Evolutionary conservation across 345 rosid species (phyloP).

Genomic region (Eutrema yunnanense): DNA sequence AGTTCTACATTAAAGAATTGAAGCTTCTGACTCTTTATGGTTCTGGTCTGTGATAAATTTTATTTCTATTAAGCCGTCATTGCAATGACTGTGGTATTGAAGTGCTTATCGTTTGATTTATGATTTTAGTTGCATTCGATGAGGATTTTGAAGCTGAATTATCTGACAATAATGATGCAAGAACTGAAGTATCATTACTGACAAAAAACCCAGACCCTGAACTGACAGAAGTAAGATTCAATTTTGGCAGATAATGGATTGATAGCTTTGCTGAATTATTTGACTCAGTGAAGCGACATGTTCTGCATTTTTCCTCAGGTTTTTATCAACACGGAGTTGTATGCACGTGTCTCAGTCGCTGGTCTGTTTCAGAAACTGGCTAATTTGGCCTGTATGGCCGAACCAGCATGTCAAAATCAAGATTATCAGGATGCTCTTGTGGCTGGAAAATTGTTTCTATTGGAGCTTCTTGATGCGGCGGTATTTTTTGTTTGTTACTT

Average conservation of each 20-base stretch:
- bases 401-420: conserved; percentile 40
- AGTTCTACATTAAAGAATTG: conserved; percentile 76
- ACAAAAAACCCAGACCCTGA: conserved; percentile 64
- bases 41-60: conserved; percentile 53
- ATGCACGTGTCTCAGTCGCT: conserved; percentile 91
- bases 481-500: conserved; percentile 34
- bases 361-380: conserved; percentile 69
- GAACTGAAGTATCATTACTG: conserved; percentile 68
- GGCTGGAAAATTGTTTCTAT: conserved; percentile 75
- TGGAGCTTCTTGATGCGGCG: conserved; percentile 85
- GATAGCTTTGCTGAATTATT: background rate
- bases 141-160: conserved; percentile 98
- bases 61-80: background rate
- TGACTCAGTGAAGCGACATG: conserved; percentile 1
- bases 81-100: conserved; percentile 5
- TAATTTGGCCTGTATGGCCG: conserved; percentile 42
- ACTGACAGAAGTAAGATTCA: conserved; percentile 70
- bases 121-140: conserved; percentile 78
- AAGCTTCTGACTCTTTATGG: conserved; percentile 86
- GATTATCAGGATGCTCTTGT: conserved; percentile 49
- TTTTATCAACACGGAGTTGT: conserved; percentile 87
- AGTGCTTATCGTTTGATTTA: background rate
- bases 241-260: background rate
- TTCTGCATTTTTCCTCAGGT: conserved; percentile 40
- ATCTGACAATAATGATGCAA: conserved; percentile 72